phyloP scores from a whole-genome alignment of 257 asterid species.

The Ajuga chamaepitys region DNA sequence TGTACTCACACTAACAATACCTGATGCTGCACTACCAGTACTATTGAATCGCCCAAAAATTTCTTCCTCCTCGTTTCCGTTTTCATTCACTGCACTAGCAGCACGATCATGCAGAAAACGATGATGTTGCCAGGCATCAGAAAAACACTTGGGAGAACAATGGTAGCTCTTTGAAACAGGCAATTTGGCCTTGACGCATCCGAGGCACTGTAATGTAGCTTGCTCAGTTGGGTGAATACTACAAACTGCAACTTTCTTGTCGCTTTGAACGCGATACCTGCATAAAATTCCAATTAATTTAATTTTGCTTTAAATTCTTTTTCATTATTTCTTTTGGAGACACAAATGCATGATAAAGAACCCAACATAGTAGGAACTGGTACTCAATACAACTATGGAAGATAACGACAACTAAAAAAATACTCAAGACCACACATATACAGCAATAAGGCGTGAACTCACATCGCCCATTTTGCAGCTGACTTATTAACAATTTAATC shows the following conservation, averaged over 20 bases:
- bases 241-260: slow-evolving; percentile 76
- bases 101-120: slow-evolving; percentile 95
- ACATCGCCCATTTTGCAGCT: not conserved
- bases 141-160: slow-evolving; percentile 83
- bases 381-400: not conserved
- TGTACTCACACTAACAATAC: slow-evolving; percentile 30
- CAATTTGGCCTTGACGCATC: slow-evolving; percentile 81
- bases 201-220: slow-evolving; percentile 91
- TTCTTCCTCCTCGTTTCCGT: slow-evolving; percentile 89
- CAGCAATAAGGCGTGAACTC: not conserved
- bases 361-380: not conserved
- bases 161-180: slow-evolving; percentile 87
- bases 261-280: slow-evolving; percentile 97
- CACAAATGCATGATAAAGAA: not conserved
- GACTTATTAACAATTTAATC: not conserved
- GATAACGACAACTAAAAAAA: not conserved
- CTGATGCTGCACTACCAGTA: slow-evolving; percentile 38
- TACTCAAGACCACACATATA: not conserved
- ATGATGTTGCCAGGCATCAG: slow-evolving; percentile 98
- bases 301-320: not conserved
- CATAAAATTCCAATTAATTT: slow-evolving; percentile 8
- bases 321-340: not conserved
- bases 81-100: slow-evolving; percentile 69
- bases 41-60: slow-evolving; percentile 68
- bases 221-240: slow-evolving; percentile 93